These are phyloP conservation scores for Pseudoperonospora humuli DNA, from an alignment of 352 stramenopile genomes.

Conservation along the genomic window DNA sequence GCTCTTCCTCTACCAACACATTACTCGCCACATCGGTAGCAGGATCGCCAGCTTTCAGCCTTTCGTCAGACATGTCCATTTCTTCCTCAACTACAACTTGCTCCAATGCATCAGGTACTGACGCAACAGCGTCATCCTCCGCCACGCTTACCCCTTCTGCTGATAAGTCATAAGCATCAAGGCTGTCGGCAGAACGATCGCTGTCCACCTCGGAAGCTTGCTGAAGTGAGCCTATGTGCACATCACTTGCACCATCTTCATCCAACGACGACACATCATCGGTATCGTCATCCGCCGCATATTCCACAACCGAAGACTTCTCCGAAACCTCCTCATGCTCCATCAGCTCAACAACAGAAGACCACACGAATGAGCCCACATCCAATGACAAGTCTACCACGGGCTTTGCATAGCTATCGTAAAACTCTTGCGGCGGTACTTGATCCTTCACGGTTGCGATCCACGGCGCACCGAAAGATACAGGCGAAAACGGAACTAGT, in stretches of 20 bases:
- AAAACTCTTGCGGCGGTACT: slow-evolving; percentile 24
- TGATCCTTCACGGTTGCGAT: slow-evolving; percentile 27
- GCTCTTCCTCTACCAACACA: not conserved
- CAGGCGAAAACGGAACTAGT: slow-evolving; percentile 39
- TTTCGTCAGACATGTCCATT: not conserved
- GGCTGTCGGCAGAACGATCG: slow-evolving; percentile 1
- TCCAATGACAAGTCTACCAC: slow-evolving; percentile 29
- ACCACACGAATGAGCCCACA: slow-evolving; percentile 21
- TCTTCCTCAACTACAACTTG: slow-evolving; percentile 2
- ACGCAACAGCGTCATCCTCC: slow-evolving; percentile 1
- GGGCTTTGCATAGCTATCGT: slow-evolving; percentile 30
- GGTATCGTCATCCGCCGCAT: slow-evolving; percentile 1
- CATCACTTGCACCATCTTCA: slow-evolving; percentile 2
- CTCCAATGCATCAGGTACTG: not conserved
- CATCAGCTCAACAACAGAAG: slow-evolving; percentile 17
- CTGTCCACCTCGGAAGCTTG: slow-evolving; percentile 1
- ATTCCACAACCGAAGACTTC: not conserved
- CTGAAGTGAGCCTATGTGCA: not conserved
- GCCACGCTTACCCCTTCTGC: slow-evolving; percentile 1
- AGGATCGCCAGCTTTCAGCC: not conserved
- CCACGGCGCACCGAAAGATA: slow-evolving; percentile 26
- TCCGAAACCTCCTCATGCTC: slow-evolving; percentile 3
- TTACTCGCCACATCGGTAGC: not conserved
- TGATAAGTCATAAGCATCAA: not conserved
- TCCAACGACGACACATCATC: not conserved